Evolutionary conservation across 2,329 filamentous ascomycete genomes (phyloP).

Genomic region (Chaetomium olivaceum): DNA sequence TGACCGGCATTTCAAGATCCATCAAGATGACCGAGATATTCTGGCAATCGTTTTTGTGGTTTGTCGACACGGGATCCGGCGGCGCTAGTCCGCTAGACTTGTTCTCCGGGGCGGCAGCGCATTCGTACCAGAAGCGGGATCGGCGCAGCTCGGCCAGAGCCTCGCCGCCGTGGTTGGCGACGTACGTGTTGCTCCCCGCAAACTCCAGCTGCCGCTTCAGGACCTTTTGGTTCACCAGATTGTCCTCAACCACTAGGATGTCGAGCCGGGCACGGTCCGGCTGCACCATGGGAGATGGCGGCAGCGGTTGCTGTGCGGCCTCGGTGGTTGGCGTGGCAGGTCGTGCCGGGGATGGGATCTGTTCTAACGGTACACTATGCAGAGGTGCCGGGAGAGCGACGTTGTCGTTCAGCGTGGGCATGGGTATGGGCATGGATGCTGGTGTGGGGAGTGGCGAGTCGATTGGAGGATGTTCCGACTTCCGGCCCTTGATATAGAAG

Average conservation of each 20-base stretch:
- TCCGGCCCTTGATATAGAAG: conserved; percentile 72
- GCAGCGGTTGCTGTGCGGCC: not conserved
- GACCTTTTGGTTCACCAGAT: conserved; percentile 66
- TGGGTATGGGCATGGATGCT: conserved; percentile 3
- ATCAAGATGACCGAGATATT: conserved; percentile 71
- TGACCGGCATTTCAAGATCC: conserved; percentile 80
- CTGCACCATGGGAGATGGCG: conserved; percentile 17
- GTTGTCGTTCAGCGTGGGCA: conserved; percentile 8
- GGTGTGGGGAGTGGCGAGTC: conserved; percentile 13
- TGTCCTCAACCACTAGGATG: conserved; percentile 68
- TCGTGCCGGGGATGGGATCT: not conserved
- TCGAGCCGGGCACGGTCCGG: conserved; percentile 45
- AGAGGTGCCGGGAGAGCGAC: not conserved
- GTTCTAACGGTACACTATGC: not conserved
- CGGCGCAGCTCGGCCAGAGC: conserved; percentile 58
- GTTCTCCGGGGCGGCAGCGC: conserved; percentile 6
- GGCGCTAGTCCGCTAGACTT: not conserved
- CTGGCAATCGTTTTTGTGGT: conserved; percentile 4
- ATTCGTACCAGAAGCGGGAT: conserved; percentile 55
- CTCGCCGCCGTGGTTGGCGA: conserved; percentile 66
- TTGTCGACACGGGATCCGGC: not conserved
- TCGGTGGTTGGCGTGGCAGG: conserved; percentile 7
- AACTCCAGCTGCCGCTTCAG: conserved; percentile 62
- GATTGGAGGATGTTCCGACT: conserved; percentile 35
- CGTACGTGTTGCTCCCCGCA: conserved; percentile 59